phyloP scores from a whole-genome alignment of 1,139 yeast species.

The Nakaseomyces sp. region DNA sequence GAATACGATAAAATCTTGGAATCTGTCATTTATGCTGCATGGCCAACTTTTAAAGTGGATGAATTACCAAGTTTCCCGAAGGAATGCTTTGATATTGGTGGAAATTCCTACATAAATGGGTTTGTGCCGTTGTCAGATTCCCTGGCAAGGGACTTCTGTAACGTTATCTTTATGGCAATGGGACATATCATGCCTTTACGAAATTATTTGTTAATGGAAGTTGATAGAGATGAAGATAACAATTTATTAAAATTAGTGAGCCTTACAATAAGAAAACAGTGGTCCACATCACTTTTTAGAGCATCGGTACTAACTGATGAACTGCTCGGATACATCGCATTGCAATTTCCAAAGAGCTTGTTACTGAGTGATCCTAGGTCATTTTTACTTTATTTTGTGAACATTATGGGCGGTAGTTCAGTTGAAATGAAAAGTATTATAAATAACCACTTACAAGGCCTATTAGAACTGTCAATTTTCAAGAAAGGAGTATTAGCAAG shows the following conservation, averaged over 20 bases:
- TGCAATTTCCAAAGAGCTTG: conserved; percentile 37
- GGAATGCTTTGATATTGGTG: conserved; percentile 36
- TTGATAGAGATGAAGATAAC: conserved; percentile 21
- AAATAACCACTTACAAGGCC: conserved; percentile 45
- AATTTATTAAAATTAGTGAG: conserved; percentile 32
- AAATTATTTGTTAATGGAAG: conserved; percentile 39
- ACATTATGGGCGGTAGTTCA: conserved; percentile 38
- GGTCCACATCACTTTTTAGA: conserved; percentile 54
- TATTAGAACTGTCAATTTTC: conserved; percentile 29
- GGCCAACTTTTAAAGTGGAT: conserved; percentile 44
- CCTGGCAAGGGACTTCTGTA: conserved; percentile 34
- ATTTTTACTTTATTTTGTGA: conserved; percentile 53
- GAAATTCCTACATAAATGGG: conserved; percentile 48
- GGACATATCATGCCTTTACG: conserved; percentile 48
- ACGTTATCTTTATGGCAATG: conserved; percentile 48
- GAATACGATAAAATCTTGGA: conserved; percentile 28
- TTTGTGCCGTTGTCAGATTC: conserved; percentile 52
- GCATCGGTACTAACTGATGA: conserved; percentile 63
- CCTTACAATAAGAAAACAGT: conserved; percentile 40
- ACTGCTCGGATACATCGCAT: conserved; percentile 42
- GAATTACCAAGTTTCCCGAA: conserved; percentile 30
- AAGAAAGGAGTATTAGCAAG: conserved; percentile 22
- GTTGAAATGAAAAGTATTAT: conserved; percentile 22
- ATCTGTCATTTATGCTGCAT: conserved; percentile 45
- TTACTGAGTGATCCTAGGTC: conserved; percentile 44